Percentiles rank a stretch among this genome's conserved stretches.
Evolutionary conservation across 192 early-diverging fungal species (phyloP).

Genomic region (Haplosporangium gracile): DNA sequence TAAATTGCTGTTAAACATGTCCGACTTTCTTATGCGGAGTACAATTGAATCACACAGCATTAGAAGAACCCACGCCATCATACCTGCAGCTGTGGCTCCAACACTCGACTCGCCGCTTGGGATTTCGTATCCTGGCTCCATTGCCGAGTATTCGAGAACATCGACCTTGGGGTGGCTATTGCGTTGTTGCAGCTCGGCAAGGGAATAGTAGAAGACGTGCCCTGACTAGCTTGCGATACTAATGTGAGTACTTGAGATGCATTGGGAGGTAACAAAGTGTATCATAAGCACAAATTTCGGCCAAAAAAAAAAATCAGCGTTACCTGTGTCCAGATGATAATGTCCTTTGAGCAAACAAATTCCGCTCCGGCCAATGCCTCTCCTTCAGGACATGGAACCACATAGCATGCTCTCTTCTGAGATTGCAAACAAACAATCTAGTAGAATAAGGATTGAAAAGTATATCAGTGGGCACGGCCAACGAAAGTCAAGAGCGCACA

Average conservation of each 20-base stretch:
- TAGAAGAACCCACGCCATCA: not conserved
- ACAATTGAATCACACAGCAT: not conserved
- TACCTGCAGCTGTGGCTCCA: not conserved
- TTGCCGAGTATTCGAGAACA: not conserved
- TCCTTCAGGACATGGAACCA: slow-evolving; percentile 23
- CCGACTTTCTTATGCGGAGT: too few relatives aligned
- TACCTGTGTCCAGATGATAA: slow-evolving; percentile 64
- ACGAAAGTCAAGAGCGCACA: not conserved
- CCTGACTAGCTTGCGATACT: slow-evolving; percentile 16
- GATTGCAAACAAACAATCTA: slow-evolving; percentile 33
- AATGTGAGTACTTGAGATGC: not conserved
- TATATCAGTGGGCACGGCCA: not conserved
- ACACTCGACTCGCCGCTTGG: not conserved
- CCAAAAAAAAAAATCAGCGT: not conserved
- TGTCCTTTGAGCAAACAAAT: slow-evolving; percentile 41
- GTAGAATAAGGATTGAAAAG: not conserved
- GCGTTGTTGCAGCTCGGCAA: slow-evolving; percentile 7
- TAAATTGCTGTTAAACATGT: not conserved
- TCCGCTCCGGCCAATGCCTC: slow-evolving; percentile 55
- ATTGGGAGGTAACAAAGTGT: not conserved
- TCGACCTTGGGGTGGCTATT: not conserved
- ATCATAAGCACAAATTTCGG: not conserved
- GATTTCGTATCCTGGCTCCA: not conserved
- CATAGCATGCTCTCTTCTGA: slow-evolving; percentile 28
- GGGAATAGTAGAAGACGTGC: slow-evolving; percentile 24